phyloP scores from a whole-genome alignment of 2,329 filamentous ascomycete genomes.

The Neofusicoccum laricinum region DNA sequence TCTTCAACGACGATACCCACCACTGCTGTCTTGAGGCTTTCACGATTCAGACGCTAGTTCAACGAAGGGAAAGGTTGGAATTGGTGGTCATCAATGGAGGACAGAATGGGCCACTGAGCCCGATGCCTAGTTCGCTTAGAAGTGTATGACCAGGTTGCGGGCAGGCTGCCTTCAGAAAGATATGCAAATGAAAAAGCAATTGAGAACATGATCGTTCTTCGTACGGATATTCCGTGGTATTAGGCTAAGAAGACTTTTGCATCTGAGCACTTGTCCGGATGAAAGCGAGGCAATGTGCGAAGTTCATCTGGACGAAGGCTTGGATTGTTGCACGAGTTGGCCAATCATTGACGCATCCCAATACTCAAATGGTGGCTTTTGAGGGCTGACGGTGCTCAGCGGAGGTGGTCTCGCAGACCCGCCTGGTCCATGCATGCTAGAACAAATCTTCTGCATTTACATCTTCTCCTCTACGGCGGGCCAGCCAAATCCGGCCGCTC shows the following conservation, averaged over 20 bases:
- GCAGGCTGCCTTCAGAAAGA: not conserved
- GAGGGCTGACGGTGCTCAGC: no score
- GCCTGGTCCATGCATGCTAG: not conserved
- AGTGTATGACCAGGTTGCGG: not conserved
- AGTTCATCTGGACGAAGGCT: no score
- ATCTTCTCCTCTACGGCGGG: conserved; percentile 41
- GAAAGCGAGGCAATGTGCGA: no score
- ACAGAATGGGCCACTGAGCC: not conserved
- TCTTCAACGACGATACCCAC: conserved; percentile 19
- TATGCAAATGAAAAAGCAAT: not conserved
- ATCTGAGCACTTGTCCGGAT: no score
- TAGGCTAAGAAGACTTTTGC: no score
- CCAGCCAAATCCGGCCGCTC: conserved; percentile 60
- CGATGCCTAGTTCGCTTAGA: not conserved
- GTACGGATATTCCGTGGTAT: not conserved
- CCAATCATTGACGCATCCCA: no score
- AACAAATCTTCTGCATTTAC: conserved; percentile 15
- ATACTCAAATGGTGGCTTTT: no score
- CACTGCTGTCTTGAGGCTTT: not conserved
- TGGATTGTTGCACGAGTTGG: no score
- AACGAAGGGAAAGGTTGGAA: not conserved
- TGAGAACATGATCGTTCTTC: not conserved
- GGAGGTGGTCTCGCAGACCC: no score
- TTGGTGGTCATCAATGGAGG: not conserved
- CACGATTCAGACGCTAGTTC: not conserved